Conservation (phyloP, 805 yeast genomes). For the Tetrapisispora arboricola region DNA sequence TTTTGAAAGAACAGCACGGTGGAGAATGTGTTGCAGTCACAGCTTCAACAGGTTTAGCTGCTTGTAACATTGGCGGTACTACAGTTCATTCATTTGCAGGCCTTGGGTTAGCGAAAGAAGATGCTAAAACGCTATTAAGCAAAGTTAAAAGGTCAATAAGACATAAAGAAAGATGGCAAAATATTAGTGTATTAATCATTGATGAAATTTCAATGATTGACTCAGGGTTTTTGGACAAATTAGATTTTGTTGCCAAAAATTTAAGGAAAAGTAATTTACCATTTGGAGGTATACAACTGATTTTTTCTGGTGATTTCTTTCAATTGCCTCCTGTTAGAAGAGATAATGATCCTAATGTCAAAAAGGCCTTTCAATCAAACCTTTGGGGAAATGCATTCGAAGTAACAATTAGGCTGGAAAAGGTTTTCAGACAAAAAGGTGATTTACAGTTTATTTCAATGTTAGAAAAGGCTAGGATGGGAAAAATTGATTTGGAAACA, state of each 20-base stretch:
- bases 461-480: conserved; percentile 66
- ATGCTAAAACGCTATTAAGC: conserved; percentile 35
- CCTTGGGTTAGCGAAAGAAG: conserved; percentile 59
- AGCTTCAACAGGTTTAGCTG: conserved; percentile 80
- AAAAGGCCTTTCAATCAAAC: conserved; percentile 55
- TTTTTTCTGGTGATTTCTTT: conserved; percentile 72
- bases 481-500: conserved; percentile 42
- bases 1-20: conserved; percentile 37
- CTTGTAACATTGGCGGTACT: conserved; percentile 70
- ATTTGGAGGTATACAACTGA: conserved; percentile 73
- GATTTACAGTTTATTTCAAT: conserved; percentile 59
- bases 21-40: conserved; percentile 56
- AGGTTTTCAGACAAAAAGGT: conserved; percentile 68
- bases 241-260: conserved; percentile 48
- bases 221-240: conserved; percentile 52
- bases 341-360: conserved; percentile 19
- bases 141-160: conserved; percentile 45
- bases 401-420: conserved; percentile 46
- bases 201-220: conserved; percentile 81
- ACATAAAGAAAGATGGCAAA: conserved; percentile 45
- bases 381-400: conserved; percentile 53
- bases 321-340: conserved; percentile 59
- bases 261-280: conserved; percentile 40
- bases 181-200: conserved; percentile 49
- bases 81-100: conserved; percentile 73